Percentiles rank a stretch among this genome's conserved stretches.
These are phyloP conservation scores for Sporodiniella umbellata DNA, from an alignment of 371 early-diverging fungal genomes.

Conservation along the genomic window DNA sequence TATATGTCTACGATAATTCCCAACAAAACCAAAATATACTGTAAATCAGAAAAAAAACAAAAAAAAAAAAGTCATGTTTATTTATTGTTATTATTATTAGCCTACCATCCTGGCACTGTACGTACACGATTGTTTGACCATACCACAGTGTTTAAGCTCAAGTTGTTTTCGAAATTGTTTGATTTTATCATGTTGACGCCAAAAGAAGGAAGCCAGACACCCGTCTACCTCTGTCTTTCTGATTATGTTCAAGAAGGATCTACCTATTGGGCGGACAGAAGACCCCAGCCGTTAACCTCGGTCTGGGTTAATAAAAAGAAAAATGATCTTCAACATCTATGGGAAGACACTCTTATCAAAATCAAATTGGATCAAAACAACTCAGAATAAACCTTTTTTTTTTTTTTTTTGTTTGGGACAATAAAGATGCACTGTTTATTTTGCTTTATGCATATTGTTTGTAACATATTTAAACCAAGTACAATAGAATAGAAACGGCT, in stretches of 20 bases:
- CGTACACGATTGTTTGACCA: constrained; percentile 36
- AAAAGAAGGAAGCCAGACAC: constrained; percentile 36
- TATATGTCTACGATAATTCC: constrained; percentile 11
- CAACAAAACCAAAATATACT: constrained; percentile 3
- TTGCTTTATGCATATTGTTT: no score
- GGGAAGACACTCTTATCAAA: constrained; percentile 10
- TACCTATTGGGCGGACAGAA: constrained; percentile 18
- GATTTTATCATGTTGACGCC: constrained; percentile 42
- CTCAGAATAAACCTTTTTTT: no score
- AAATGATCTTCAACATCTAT: constrained; percentile 7
- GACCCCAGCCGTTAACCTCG: constrained; percentile 1
- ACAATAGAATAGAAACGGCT: no score
- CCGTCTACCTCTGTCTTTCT: constrained; percentile 26
- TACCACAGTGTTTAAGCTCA: constrained; percentile 28
- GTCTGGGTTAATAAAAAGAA: constrained; percentile 4
- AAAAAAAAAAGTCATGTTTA: no score
- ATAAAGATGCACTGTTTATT: no score
- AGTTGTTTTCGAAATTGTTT: constrained; percentile 20
- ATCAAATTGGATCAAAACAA: no score
- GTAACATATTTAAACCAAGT: no score
- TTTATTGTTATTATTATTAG: no score
- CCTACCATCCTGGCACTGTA: constrained; percentile 47
- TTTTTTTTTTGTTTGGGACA: no score
- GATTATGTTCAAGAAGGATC: not conserved
- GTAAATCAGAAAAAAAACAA: no score